phyloP scores from a whole-genome alignment of 768 basidiomycete genomes.

The Kwoniella botswanensis region DNA sequence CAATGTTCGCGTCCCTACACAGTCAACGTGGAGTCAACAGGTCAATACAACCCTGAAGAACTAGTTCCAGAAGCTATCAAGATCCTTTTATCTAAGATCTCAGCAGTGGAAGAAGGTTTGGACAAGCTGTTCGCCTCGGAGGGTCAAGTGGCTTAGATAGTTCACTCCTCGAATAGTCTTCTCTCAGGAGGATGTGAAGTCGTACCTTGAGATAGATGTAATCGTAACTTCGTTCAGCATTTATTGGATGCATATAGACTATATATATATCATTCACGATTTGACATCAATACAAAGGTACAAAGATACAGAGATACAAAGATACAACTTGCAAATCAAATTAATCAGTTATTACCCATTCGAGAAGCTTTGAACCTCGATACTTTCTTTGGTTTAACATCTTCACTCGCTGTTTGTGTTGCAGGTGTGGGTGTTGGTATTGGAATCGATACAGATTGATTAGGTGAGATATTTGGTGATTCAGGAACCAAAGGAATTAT shows the following conservation, averaged over 20 bases:
- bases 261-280: not conserved
- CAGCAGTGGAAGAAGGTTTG: constrained; percentile 49
- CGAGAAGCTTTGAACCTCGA: constrained; percentile 48
- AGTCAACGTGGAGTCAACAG: constrained; percentile 91
- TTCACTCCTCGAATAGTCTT: too few relatives aligned
- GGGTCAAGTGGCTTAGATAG: constrained; percentile 13
- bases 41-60: constrained; percentile 82
- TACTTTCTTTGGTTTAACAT: constrained; percentile 38
- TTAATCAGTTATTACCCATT: constrained; percentile 22
- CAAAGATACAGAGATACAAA: not conserved
- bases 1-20: not conserved
- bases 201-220: not conserved
- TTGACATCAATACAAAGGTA: too few relatives aligned
- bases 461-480: not conserved
- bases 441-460: not conserved
- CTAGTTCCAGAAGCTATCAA: constrained; percentile 78
- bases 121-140: constrained; percentile 45
- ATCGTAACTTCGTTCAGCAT: not conserved
- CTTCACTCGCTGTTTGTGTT: not conserved
- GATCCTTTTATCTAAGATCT: constrained; percentile 81
- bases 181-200: not conserved
- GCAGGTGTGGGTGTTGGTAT: not conserved
- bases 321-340: constrained; percentile 12
- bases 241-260: constrained; percentile 9
- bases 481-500: constrained; percentile 13